phyloP scores from a whole-genome alignment of 192 early-diverging fungal species.

The Paraglomus occultum region DNA sequence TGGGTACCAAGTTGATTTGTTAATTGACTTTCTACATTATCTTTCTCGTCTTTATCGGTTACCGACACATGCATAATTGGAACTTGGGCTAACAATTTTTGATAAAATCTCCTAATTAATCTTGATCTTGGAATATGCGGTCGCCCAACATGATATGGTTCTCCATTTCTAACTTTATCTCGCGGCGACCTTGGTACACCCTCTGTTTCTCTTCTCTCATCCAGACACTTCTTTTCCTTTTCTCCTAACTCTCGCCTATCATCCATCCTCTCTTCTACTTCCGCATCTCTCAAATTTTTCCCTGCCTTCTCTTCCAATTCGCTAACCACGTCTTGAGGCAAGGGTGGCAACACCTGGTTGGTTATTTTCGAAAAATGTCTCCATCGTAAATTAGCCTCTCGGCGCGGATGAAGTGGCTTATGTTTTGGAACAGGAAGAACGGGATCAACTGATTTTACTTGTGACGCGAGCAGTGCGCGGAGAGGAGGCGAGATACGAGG shows the following conservation, averaged over 20 bases:
- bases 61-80: neutral
- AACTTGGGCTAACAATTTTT: constrained; percentile 10
- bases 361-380: constrained; percentile 23
- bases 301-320: constrained; percentile 19
- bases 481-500: constrained; percentile 21
- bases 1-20: no score
- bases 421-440: constrained; percentile 10
- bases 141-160: constrained; percentile 12
- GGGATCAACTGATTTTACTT: constrained; percentile 16
- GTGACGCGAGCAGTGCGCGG: constrained; percentile 5
- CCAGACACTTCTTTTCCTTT: constrained; percentile 6
- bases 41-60: neutral
- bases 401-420: constrained; percentile 17
- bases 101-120: constrained; percentile 23
- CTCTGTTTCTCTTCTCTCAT: neutral
- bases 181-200: constrained; percentile 2
- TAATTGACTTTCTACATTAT: no score
- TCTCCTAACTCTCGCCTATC: neutral
- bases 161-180: neutral
- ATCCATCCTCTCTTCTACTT: neutral
- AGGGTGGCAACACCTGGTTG: constrained; percentile 14
- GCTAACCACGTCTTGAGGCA: neutral
- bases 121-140: constrained; percentile 20
- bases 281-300: neutral
- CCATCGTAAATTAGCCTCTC: constrained; percentile 25